Evolutionary conservation across 371 early-diverging fungal species (phyloP), one percentile per base, ranked within the genome.

Genomic region (Dichotomocladium elegans): DNA sequence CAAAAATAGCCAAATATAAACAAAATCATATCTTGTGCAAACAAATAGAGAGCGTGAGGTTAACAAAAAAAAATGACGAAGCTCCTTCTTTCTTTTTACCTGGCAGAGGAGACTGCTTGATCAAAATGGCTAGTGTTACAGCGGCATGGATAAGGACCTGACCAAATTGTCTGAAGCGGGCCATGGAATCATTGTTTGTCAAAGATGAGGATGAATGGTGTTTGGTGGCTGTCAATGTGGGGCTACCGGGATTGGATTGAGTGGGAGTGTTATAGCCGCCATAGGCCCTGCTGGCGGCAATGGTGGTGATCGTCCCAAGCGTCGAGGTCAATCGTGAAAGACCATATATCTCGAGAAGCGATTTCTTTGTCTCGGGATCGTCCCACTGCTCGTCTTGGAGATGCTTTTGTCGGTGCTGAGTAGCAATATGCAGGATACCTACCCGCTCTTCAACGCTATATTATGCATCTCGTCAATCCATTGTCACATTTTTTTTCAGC

Each of bases 1-100:
- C 76, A 43, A 0, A 82, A 69, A 22, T 72, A 77, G 10, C 75
- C 66, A 31, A 81, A 67, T 21, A 74, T 14, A 17, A 68, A 53
- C 37, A 57, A 61, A 4, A 61, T n/a, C 22, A 68, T 42, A 41
- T 68, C 68, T n/a, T 61, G 60, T 21, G 21, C 11, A 44, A 11
- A 26, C 22, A 41, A 21, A 26, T 24, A 31, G 15, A 44, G 22
- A 44, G 26, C 27, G 8, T 28, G 21, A 22, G 19, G 47, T 26
- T 15, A 47, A 47, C 30, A 29, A 17, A 22, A 26, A 30, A 15
- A 29, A 21, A 26, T 29, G 8, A 10, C 25, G 25, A 14, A 21
- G 43, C 43, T 29, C 27, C 22, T 17, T 31, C 21, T 49, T 26
- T 11, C 12, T n/a, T 26, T 40, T 41, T 54, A 63, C 63, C 58